Conservation (phyloP, 1,284 basidiomycete genomes). For the Ceraceosorus bombacis region DNA sequence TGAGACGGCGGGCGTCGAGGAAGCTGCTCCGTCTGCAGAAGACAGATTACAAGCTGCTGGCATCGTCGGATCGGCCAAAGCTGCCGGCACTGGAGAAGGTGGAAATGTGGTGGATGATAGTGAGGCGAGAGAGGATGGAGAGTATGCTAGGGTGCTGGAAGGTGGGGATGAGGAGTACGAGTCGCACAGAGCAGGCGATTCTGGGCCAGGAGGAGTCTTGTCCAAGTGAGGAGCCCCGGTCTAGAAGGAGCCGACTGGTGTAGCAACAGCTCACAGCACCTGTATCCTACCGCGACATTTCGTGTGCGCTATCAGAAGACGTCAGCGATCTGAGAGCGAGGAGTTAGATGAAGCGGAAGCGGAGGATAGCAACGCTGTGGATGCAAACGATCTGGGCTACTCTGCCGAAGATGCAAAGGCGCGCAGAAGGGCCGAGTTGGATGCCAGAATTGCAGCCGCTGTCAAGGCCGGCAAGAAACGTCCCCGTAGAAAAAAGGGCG, state of each 20-base stretch:
- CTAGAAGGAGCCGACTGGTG: not conserved
- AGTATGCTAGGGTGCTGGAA: not conserved
- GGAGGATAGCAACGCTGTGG: not conserved
- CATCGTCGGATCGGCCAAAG: not conserved
- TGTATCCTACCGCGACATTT: not conserved
- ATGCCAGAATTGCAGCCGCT: conserved; percentile 72
- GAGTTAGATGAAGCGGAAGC: conserved; percentile 2
- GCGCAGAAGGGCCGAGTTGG: conserved; percentile 58
- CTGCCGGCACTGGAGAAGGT: not conserved
- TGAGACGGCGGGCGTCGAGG: too few species aligned
- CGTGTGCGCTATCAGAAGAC: too few species aligned
- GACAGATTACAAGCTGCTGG: not conserved
- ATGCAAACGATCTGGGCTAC: not conserved
- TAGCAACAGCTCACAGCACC: not conserved
- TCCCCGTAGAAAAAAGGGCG: conserved; percentile 63
- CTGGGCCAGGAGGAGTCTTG: too few species aligned
- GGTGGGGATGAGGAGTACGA: not conserved
- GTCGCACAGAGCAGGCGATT: not conserved
- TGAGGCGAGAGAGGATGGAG: not conserved
- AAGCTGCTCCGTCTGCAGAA: not conserved
- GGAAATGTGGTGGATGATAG: not conserved
- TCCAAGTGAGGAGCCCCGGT: too few species aligned
- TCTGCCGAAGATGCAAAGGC: not conserved
- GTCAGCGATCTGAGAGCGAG: too few species aligned
- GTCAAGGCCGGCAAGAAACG: conserved; percentile 69